phyloP scores from a whole-genome alignment of 495 filamentous ascomycete genomes.

The Lichenothelia convexa region DNA sequence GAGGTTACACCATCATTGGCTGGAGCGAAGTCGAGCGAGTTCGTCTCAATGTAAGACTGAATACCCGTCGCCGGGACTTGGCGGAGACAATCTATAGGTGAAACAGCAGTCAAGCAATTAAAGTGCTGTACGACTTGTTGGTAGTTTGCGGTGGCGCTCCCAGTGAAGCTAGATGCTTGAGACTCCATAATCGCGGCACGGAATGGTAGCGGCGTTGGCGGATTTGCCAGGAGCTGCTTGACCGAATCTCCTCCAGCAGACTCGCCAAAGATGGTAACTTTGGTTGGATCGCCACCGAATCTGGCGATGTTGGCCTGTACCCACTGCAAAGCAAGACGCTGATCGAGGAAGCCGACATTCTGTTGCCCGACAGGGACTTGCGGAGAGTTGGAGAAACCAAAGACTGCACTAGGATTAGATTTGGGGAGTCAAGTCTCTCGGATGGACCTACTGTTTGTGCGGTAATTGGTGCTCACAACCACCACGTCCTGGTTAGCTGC shows the following conservation, averaged over 20 bases:
- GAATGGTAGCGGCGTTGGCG: conserved; percentile 9
- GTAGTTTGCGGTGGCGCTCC: conserved; percentile 9
- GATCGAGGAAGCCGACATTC: conserved; percentile 17
- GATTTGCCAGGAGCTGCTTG: conserved; percentile 10
- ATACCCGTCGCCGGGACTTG: conserved; percentile 8
- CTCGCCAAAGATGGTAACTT: conserved; percentile 14
- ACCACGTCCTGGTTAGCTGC: conserved; percentile 6
- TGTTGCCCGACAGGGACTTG: conserved; percentile 6
- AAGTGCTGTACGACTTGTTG: conserved; percentile 7
- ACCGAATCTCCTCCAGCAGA: conserved; percentile 9
- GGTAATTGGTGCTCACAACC: conserved; percentile 8
- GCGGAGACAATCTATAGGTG: conserved; percentile 10
- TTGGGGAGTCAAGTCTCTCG: background rate
- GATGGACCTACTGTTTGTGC: background rate
- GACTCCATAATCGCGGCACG: conserved; percentile 12
- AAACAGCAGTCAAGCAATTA: conserved; percentile 7
- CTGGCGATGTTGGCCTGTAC: conserved; percentile 13
- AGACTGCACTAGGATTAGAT: conserved; percentile 7
- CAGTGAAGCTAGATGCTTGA: conserved; percentile 1
- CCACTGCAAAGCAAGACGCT: conserved; percentile 15
- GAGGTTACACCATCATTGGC: conserved; percentile 15
- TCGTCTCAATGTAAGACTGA: conserved; percentile 10
- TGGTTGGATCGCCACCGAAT: conserved; percentile 14
- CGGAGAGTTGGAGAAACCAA: conserved; percentile 14
- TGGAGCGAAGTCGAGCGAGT: conserved; percentile 7